Evolutionary conservation across 352 stramenopile species (phyloP).

Genomic region (Ophiocytium majus): DNA sequence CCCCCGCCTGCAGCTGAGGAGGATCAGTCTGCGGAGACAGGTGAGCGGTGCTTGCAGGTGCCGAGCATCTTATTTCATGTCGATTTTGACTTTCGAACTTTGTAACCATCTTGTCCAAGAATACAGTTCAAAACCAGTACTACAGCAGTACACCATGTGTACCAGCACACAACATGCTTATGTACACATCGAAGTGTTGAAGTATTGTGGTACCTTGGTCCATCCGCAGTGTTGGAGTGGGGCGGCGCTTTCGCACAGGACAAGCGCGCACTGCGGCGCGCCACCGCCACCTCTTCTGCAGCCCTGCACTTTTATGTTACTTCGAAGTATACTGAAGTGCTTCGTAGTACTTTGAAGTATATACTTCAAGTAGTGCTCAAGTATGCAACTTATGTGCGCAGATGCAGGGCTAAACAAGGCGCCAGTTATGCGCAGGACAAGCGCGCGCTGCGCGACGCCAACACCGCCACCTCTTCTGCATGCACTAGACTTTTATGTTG

Average conservation of each 20-base stretch:
- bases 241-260: conserved; percentile 41
- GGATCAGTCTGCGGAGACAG: background rate
- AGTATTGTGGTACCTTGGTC: background rate
- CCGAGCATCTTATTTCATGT: too few species aligned
- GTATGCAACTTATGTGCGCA: background rate
- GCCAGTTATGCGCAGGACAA: conserved; percentile 48
- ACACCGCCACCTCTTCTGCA: too few species aligned
- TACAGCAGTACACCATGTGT: too few species aligned
- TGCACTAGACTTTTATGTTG: too few species aligned
- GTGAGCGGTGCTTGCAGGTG: conserved; percentile 10
- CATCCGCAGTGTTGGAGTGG: conserved; percentile 25
- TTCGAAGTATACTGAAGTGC: too few species aligned
- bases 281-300: too few species aligned
- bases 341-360: background rate
- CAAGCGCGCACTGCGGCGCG: conserved; percentile 43
- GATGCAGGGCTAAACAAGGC: conserved; percentile 9
- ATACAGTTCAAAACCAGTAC: too few species aligned
- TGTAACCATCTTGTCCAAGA: too few species aligned
- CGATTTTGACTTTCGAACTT: too few species aligned
- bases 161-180: too few species aligned
- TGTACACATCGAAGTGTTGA: too few species aligned
- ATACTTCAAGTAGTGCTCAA: background rate
- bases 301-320: too few species aligned
- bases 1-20: conserved; percentile 41
- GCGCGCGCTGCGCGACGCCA: conserved; percentile 36